Evolutionary conservation across 164 flowering plant genomes (phyloP).

Genomic region (Houttuynia cordata): DNA sequence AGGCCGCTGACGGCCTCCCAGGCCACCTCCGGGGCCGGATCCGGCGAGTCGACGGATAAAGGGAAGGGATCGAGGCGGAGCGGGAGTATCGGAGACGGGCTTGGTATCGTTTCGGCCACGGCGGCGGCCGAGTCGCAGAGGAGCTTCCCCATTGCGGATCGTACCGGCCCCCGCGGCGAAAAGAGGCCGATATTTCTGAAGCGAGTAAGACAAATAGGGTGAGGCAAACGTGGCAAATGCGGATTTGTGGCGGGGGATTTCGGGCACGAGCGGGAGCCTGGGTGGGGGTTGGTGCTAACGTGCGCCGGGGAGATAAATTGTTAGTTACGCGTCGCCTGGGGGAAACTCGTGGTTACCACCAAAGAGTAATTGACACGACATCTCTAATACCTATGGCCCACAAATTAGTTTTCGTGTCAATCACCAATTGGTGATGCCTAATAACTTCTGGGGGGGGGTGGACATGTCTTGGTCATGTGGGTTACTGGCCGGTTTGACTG

Average conservation of each 20-base stretch:
- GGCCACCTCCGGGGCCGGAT: constrained; percentile 5
- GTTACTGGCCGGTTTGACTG: constrained; percentile 1
- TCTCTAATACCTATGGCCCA: too few species aligned
- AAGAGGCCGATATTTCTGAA: background rate
- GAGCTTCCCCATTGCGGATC: constrained; percentile 41
- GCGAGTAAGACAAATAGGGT: background rate
- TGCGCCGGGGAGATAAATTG: background rate
- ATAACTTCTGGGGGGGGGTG: too few species aligned
- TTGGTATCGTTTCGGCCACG: constrained; percentile 7
- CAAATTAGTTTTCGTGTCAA: too few species aligned
- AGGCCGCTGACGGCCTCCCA: constrained; percentile 70
- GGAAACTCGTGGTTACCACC: too few species aligned
- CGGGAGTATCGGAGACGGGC: constrained; percentile 10
- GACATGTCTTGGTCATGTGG: background rate
- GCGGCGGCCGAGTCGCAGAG: constrained; percentile 44
- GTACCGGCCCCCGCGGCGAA: too few species aligned
- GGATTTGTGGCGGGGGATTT: background rate
- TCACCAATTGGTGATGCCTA: too few species aligned
- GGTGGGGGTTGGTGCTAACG: too few species aligned
- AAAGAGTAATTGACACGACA: too few species aligned
- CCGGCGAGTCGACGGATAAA: constrained; percentile 15
- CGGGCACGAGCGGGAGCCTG: background rate
- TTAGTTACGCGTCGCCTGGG: too few species aligned
- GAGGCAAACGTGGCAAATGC: background rate
- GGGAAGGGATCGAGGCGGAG: background rate